These are phyloP conservation scores for Scopulariopsis brevicaulis DNA, from an alignment of 2,329 filamentous ascomycete species.

Conservation along the genomic window DNA sequence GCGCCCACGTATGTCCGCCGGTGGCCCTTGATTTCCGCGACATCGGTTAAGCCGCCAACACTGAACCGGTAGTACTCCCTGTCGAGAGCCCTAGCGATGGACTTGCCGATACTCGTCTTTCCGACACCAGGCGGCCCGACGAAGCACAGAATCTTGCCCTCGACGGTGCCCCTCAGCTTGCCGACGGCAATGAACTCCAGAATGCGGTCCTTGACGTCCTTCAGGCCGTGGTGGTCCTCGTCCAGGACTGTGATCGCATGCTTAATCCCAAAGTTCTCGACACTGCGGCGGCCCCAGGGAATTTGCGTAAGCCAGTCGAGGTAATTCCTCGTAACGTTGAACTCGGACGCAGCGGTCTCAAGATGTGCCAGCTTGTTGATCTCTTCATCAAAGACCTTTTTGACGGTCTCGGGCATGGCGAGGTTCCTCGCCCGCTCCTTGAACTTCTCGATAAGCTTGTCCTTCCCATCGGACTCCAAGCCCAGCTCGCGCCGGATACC, in stretches of 20 bases:
- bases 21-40: slow-evolving; percentile 98
- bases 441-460: slow-evolving; percentile 95
- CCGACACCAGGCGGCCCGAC: slow-evolving; percentile 95
- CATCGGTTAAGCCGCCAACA: slow-evolving; percentile 91
- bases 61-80: slow-evolving; percentile 97
- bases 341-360: slow-evolving; percentile 92
- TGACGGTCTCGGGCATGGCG: slow-evolving; percentile 92
- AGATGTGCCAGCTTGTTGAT: slow-evolving; percentile 93
- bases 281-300: slow-evolving; percentile 89
- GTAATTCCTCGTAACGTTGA: slow-evolving; percentile 97
- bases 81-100: slow-evolving; percentile 87
- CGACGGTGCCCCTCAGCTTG: slow-evolving; percentile 90
- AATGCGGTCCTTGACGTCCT: slow-evolving; percentile 98
- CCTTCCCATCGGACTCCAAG: slow-evolving; percentile 94
- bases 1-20: slow-evolving; percentile 93
- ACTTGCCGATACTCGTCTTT: slow-evolving; percentile 98
- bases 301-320: slow-evolving; percentile 98
- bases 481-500: slow-evolving; percentile 91
- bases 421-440: slow-evolving; percentile 89
- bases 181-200: slow-evolving; percentile 97
- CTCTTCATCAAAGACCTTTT: slow-evolving; percentile 97
- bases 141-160: slow-evolving; percentile 96
- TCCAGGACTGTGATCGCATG: slow-evolving; percentile 86
- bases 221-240: slow-evolving; percentile 91
- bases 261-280: slow-evolving; percentile 92